Base-by-base conservation (phyloP, 352 stramenopile genomes). In the Pythium aristosporum region DNA sequence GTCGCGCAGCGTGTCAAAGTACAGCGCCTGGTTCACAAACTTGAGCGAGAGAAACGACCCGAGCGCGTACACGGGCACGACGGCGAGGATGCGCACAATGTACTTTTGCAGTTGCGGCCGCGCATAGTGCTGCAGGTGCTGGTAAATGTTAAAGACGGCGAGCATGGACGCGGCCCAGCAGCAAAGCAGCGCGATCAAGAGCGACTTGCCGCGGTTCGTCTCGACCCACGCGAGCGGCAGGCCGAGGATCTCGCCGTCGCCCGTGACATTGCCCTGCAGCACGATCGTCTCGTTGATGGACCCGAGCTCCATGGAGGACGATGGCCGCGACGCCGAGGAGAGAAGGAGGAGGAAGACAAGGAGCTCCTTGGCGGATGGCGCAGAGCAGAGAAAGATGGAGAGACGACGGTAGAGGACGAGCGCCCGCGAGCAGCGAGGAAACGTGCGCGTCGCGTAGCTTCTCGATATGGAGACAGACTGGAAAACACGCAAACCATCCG, bases 1-100 rank as follows among this genome's bases (percentile, higher is more conserved):
- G 68, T 98, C 91, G 46, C 92, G 88, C 30, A 97, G 73, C 16
- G 84, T 92, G 68, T 96, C 86, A 44, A 96, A 90, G 54, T 91
- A 92, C 48, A 94, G 71, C 59, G 85, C 83, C 54, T 89, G 71
- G 50, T 91, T 80, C 43, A 91, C 81, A 61, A 95, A 93, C 36
- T 75, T 76, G 42, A 97, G 76, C 59, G 88, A 92, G 13, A 96
- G 62, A 36, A 92, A 79, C 37, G 83, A 92, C n/a, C 80, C 77
- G 42, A 96, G 57, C 15, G 88, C 87, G 72, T 97, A 97, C 16
- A 97, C 81, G 0, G 89, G 89, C 12, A 96, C 88, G 44, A 97
- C 77, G 48, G 87, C 79, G 15, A 97, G 72, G 57, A 97, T 97
- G 46, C 89, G 82, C 53, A 96, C 78, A 54, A 97, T 94, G 69